phyloP scores from a whole-genome alignment of 306 rosid species.

The Fagus sylvatica region DNA sequence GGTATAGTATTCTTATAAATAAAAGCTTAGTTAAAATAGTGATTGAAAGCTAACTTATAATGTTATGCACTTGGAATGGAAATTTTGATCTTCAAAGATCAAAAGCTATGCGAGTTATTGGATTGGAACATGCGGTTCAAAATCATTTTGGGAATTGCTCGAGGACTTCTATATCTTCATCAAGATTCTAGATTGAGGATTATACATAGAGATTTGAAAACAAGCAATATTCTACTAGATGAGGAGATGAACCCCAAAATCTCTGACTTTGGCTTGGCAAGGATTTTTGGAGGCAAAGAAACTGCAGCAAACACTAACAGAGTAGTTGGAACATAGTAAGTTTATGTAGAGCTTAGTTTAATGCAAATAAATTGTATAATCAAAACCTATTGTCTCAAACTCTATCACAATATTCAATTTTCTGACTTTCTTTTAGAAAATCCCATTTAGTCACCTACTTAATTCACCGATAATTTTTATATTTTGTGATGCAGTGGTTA shows the following conservation, averaged over 20 bases:
- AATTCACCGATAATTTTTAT: not conserved
- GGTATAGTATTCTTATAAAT: not conserved
- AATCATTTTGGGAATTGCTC: conserved; percentile 69
- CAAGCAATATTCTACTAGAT: conserved; percentile 68
- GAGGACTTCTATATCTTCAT: conserved; percentile 80
- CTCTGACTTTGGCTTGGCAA: conserved; percentile 75
- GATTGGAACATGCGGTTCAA: conserved; percentile 70
- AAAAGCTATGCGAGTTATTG: conserved; percentile 43
- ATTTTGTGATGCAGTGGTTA: conserved; percentile 52
- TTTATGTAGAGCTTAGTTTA: conserved; percentile 19
- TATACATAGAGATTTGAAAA: conserved; percentile 71
- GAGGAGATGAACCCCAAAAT: conserved; percentile 80
- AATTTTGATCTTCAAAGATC: conserved; percentile 38
- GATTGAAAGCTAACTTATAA: conserved; percentile 15
- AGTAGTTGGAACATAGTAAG: conserved; percentile 91
- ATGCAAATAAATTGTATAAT: not conserved
- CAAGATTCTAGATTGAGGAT: conserved; percentile 78
- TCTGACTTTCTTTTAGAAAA: not conserved
- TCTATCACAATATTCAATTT: not conserved
- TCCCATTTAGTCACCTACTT: not conserved
- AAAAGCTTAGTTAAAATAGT: not conserved
- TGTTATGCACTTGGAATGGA: conserved; percentile 17
- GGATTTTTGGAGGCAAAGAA: conserved; percentile 69
- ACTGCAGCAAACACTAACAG: conserved; percentile 57
- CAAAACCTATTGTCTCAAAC: not conserved